Conservation (phyloP, 1,139 yeast genomes). For the Saccharomycopsis phalli region DNA sequence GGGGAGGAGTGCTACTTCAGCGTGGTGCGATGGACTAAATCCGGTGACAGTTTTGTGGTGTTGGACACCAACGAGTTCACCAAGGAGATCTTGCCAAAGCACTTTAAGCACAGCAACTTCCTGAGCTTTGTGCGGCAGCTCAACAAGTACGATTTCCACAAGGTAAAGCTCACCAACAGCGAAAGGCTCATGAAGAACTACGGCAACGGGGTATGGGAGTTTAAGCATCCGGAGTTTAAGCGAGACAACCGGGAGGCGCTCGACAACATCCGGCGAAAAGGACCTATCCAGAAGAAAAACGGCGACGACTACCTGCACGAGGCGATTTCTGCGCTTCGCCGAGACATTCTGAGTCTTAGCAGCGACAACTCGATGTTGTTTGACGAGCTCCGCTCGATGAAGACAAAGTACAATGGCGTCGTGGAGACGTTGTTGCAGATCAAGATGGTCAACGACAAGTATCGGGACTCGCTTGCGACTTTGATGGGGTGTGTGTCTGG, state of each 20-base stretch:
- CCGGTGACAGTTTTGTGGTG: conserved; percentile 82
- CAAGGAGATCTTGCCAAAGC: conserved; percentile 73
- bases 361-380: conserved; percentile 35
- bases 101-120: conserved; percentile 89
- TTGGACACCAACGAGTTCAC: conserved; percentile 86
- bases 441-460: conserved; percentile 48
- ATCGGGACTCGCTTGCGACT: conserved; percentile 41
- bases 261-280: conserved; percentile 74
- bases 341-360: conserved; percentile 35
- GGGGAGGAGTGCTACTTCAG: conserved; percentile 67
- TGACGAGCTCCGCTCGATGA: conserved; percentile 39
- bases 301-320: conserved; percentile 25
- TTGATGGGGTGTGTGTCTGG: conserved; percentile 42
- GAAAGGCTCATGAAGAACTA: conserved; percentile 47
- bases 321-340: conserved; percentile 31
- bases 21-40: conserved; percentile 75
- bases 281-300: conserved; percentile 48
- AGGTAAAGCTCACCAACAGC: conserved; percentile 46
- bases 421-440: conserved; percentile 51
- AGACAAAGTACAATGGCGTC: conserved; percentile 54
- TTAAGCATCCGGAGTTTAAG: conserved; percentile 81
- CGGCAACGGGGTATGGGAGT: conserved; percentile 90
- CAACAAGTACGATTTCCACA: conserved; percentile 95
- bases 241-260: conserved; percentile 61
- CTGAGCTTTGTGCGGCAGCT: conserved; percentile 91